Conservation (phyloP, 2,329 filamentous ascomycete species). For the Corynespora cassiicola region DNA sequence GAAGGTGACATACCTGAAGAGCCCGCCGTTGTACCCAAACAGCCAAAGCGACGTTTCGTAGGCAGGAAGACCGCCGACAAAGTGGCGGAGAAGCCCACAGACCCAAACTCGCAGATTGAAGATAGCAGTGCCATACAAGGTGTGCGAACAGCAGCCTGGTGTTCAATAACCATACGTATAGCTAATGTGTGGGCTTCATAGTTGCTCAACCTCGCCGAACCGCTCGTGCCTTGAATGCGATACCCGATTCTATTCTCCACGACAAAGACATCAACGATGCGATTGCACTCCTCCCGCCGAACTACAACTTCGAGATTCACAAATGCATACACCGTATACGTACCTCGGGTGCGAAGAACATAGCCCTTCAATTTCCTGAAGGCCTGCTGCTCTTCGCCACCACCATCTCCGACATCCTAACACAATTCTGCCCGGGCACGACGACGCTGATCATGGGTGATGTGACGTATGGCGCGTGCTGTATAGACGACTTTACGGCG, state of each 20-base stretch:
- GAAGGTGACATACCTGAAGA: conserved; percentile 68
- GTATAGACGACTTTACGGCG: conserved; percentile 98
- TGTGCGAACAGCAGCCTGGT: too few relatives aligned
- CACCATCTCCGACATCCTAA: conserved; percentile 95
- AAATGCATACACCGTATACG: conserved; percentile 97
- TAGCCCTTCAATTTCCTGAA: conserved; percentile 97
- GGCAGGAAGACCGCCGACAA: conserved; percentile 76
- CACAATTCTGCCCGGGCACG: conserved; percentile 88
- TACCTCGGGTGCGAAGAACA: conserved; percentile 76
- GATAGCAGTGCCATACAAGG: conserved; percentile 73
- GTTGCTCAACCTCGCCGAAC: conserved; percentile 75
- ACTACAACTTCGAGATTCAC: conserved; percentile 98
- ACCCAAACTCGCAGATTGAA: conserved; percentile 57
- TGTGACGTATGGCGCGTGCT: conserved; percentile 97
- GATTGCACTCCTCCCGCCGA: conserved; percentile 84
- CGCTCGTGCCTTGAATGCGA: conserved; percentile 85
- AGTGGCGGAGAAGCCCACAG: conserved; percentile 54
- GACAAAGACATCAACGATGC: conserved; percentile 86
- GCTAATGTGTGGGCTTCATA: conserved; percentile 47
- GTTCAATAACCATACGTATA: too few relatives aligned
- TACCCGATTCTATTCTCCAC: conserved; percentile 85
- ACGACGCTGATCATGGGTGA: conserved; percentile 99
- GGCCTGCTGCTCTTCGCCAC: conserved; percentile 94
- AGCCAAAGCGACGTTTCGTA: conserved; percentile 92
- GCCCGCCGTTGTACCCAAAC: conserved; percentile 59